These are phyloP conservation scores for Ascobolus immersus DNA, from an alignment of 495 filamentous ascomycete species.

Conservation along the genomic window DNA sequence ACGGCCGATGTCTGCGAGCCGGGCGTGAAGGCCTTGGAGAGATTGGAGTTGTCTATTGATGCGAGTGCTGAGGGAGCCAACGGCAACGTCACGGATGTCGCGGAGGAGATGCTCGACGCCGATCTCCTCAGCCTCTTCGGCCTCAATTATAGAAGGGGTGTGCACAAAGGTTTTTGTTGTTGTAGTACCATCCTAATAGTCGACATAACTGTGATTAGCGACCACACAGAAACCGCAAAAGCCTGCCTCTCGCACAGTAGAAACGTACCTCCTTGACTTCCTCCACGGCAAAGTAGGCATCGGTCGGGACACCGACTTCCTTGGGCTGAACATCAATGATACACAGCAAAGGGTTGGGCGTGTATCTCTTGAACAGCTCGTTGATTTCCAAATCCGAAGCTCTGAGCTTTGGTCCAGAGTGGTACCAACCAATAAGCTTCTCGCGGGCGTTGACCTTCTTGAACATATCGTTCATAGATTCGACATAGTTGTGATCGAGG, in stretches of 20 bases:
- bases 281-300: conserved; percentile 97
- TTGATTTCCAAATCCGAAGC: conserved; percentile 98
- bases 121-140: conserved; percentile 96
- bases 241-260: background rate
- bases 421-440: conserved; percentile 99
- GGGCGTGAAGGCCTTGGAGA: conserved; percentile 81
- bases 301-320: conserved; percentile 89
- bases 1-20: conserved; percentile 78
- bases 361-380: conserved; percentile 98
- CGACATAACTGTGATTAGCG: background rate
- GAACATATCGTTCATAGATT: conserved; percentile 99
- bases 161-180: conserved; percentile 95
- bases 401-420: conserved; percentile 88
- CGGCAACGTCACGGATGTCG: conserved; percentile 93
- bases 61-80: conserved; percentile 91
- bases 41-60: conserved; percentile 96
- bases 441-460: conserved; percentile 98
- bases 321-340: conserved; percentile 98
- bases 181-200: conserved; percentile 68
- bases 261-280: conserved; percentile 92
- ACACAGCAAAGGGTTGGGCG: conserved; percentile 79
- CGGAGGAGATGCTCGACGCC: conserved; percentile 93
- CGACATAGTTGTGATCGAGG: conserved; percentile 96
- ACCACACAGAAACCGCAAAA: background rate
- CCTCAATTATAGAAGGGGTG: conserved; percentile 96